A percentile compares a stretch with the other conserved stretches of the same genome.
Evolutionary conservation across 2,329 filamentous ascomycete genomes (phyloP).

Genomic region (Pseudocercospora macadamiae): DNA sequence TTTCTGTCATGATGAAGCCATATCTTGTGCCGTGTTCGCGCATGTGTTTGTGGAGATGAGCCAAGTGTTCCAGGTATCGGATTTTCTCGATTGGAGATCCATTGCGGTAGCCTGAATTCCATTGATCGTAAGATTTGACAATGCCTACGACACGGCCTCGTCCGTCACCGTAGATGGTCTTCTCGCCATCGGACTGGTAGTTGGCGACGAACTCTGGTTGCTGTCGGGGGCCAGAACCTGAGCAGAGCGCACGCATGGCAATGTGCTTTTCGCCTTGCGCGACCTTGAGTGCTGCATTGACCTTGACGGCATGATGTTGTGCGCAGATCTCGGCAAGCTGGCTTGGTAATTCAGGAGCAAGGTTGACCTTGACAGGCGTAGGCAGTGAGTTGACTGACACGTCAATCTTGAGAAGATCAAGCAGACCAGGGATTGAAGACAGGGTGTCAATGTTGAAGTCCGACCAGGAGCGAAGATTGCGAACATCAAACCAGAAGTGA

Average conservation of each 20-base stretch:
- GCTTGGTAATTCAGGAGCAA: slow-evolving; percentile 69
- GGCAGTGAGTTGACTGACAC: slow-evolving; percentile 66
- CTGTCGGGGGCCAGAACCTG: slow-evolving; percentile 49
- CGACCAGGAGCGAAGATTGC: slow-evolving; percentile 82
- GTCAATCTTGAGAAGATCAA: slow-evolving; percentile 66
- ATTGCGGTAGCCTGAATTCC: slow-evolving; percentile 92
- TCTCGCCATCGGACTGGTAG: slow-evolving; percentile 57
- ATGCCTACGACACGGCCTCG: slow-evolving; percentile 73
- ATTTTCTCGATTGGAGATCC: slow-evolving; percentile 84
- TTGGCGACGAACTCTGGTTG: slow-evolving; percentile 69
- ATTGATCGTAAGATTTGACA: slow-evolving; percentile 89
- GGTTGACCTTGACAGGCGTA: slow-evolving; percentile 59
- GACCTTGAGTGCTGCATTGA: slow-evolving; percentile 80
- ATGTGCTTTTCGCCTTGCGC: slow-evolving; percentile 72
- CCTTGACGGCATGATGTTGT: slow-evolving; percentile 78
- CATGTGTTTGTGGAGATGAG: slow-evolving; percentile 88
- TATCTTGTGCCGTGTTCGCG: slow-evolving; percentile 91
- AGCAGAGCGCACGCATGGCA: slow-evolving; percentile 46
- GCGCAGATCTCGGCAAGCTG: slow-evolving; percentile 76
- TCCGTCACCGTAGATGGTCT: slow-evolving; percentile 51
- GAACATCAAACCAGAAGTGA: slow-evolving; percentile 96
- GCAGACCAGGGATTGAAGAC: slow-evolving; percentile 71
- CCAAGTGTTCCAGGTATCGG: slow-evolving; percentile 83
- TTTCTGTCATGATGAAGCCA: slow-evolving; percentile 95
- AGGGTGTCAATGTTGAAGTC: slow-evolving; percentile 76